These are phyloP conservation scores for Mycena metata DNA, from an alignment of 768 basidiomycete genomes.

Conservation along the genomic window DNA sequence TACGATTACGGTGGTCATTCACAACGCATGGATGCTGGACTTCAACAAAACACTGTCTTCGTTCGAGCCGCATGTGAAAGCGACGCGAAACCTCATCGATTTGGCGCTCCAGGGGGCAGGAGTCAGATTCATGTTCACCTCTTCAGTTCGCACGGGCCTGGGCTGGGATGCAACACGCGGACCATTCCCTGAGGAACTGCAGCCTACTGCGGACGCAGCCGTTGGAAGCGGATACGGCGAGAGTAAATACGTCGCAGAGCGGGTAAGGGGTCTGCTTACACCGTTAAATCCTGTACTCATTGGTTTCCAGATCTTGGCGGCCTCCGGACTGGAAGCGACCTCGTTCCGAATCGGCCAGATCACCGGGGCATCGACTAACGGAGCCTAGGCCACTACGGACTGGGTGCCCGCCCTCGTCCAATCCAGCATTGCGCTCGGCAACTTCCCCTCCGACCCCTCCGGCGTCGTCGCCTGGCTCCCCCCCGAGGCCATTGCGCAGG, in stretches of 20 bases:
- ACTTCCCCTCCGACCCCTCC: conserved; percentile 26
- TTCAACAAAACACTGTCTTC: conserved; percentile 60
- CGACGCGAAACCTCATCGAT: conserved; percentile 58
- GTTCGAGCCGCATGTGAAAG: conserved; percentile 59
- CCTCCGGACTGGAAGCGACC: conserved; percentile 48
- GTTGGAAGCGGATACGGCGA: conserved; percentile 51
- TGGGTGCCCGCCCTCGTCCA: conserved; percentile 49
- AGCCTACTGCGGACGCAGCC: conserved; percentile 44
- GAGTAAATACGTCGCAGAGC: conserved; percentile 52
- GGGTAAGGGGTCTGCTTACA: conserved; percentile 41
- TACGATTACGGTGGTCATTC: conserved; percentile 48
- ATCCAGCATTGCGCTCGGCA: conserved; percentile 39
- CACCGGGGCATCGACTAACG: conserved; percentile 41
- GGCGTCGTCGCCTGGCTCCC: conserved; percentile 53
- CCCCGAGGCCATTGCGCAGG: conserved; percentile 49
- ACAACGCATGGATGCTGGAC: conserved; percentile 64
- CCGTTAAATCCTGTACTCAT: conserved; percentile 32
- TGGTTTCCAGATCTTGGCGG: conserved; percentile 46
- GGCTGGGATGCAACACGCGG: conserved; percentile 45
- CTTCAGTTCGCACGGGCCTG: conserved; percentile 49
- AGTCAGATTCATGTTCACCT: conserved; percentile 53
- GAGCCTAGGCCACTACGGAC: conserved; percentile 49
- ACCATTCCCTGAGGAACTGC: conserved; percentile 51
- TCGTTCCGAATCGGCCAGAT: conserved; percentile 45
- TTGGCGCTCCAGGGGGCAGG: conserved; percentile 45